Evolutionary conservation across 306 rosid genomes (phyloP).

Genomic region (Begonia fuchsioides): DNA sequence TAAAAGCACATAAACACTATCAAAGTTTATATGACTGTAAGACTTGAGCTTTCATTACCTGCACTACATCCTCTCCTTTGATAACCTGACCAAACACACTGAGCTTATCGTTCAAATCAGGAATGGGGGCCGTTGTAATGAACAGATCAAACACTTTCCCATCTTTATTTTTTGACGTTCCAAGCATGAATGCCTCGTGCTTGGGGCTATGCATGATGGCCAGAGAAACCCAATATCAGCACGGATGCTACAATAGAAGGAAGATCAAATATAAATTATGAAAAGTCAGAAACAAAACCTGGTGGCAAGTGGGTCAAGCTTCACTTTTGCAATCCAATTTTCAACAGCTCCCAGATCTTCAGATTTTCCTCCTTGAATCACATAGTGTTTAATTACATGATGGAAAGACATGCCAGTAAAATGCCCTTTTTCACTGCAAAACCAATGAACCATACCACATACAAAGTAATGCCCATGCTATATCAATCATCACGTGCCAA

Average conservation of each 20-base stretch:
- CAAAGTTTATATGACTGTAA: neutral
- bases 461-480: too few species aligned
- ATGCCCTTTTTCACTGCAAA: constrained; percentile 68
- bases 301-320: constrained; percentile 31
- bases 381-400: constrained; percentile 64
- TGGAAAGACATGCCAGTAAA: constrained; percentile 67
- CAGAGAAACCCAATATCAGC: neutral
- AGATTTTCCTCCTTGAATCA: constrained; percentile 65
- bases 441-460: constrained; percentile 2
- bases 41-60: constrained; percentile 32
- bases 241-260: neutral
- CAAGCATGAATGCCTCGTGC: constrained; percentile 84
- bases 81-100: constrained; percentile 76
- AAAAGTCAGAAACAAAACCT: constrained; percentile 9
- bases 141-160: constrained; percentile 69
- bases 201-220: constrained; percentile 32
- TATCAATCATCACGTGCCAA: too few species aligned
- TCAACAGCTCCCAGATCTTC: constrained; percentile 48
- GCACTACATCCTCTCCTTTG: constrained; percentile 94
- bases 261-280: too few species aligned
- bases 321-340: constrained; percentile 67
- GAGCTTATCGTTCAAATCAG: constrained; percentile 77
- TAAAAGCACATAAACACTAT: neutral
- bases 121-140: constrained; percentile 95
- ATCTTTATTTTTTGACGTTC: constrained; percentile 56